A percentile compares a stretch with the other conserved stretches of the same genome.
Conservation (phyloP, 768 basidiomycete species). For the Brasilioporus rufonigricans region DNA sequence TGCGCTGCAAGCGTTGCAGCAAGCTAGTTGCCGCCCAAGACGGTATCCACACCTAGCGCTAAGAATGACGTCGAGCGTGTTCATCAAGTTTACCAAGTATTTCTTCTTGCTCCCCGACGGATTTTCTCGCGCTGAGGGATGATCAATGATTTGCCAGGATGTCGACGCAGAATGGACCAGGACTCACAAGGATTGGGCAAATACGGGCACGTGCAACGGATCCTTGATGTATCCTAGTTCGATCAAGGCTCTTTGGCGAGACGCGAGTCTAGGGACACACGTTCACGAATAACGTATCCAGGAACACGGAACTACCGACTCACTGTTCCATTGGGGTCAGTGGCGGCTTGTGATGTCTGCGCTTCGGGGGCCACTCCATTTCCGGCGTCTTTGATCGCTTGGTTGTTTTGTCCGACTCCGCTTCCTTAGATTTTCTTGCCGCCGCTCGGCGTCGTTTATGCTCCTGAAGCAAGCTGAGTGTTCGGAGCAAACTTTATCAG, state of each 20-base stretch:
- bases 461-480: conserved; percentile 19
- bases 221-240: conserved; percentile 57
- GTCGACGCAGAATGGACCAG: background rate
- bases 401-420: conserved; percentile 1
- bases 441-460: conserved; percentile 26
- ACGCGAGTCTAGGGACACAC: conserved; percentile 41
- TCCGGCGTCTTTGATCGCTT: conserved; percentile 33
- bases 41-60: background rate
- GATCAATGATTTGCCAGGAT: background rate
- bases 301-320: conserved; percentile 16
- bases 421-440: conserved; percentile 22
- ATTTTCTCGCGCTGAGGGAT: conserved; percentile 37
- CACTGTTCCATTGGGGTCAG: conserved; percentile 52
- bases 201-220: conserved; percentile 49
- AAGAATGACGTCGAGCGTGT: conserved; percentile 18
- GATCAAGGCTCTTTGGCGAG: conserved; percentile 59
- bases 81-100: conserved; percentile 44
- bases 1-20: background rate
- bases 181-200: conserved; percentile 68
- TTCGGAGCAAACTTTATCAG: background rate
- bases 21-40: background rate
- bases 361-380: conserved; percentile 62
- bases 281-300: background rate
- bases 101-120: conserved; percentile 40
- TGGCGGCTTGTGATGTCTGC: conserved; percentile 52